A percentile compares a stretch with the other conserved stretches of the same genome.
Evolutionary conservation across 176 grass and related monocot species (phyloP).

Genomic region (Sorghum bicolor): Sorghum_bicolor_NCBIv3 NC_012878.2:49473501-49474000

Average conservation of each 20-base stretch:
- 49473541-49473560: conserved; percentile 66
- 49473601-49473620: not conserved
- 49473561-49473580: conserved; percentile 3
- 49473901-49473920: conserved; percentile 44
- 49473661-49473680: conserved; percentile 68
- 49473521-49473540: conserved; percentile 80
- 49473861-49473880: conserved; percentile 66
- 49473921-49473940: conserved; percentile 28
- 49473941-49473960: not conserved
- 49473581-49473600: conserved; percentile 3
- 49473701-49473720: conserved; percentile 66
- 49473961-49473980: conserved; percentile 28
- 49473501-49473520: conserved; percentile 71
- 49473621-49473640: not conserved
- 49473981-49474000: not conserved
- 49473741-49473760: conserved; percentile 7
- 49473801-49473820: conserved; percentile 52
- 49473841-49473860: conserved; percentile 60
- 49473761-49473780: not conserved
- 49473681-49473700: conserved; percentile 90
- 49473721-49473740: conserved; percentile 49
- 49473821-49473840: conserved; percentile 68
- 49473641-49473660: conserved; percentile 44
- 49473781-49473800: not conserved
- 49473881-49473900: conserved; percentile 63